Evolutionary conservation across 2,329 filamentous ascomycete species (phyloP).

Genomic region (Talaromyces sp.): DNA sequence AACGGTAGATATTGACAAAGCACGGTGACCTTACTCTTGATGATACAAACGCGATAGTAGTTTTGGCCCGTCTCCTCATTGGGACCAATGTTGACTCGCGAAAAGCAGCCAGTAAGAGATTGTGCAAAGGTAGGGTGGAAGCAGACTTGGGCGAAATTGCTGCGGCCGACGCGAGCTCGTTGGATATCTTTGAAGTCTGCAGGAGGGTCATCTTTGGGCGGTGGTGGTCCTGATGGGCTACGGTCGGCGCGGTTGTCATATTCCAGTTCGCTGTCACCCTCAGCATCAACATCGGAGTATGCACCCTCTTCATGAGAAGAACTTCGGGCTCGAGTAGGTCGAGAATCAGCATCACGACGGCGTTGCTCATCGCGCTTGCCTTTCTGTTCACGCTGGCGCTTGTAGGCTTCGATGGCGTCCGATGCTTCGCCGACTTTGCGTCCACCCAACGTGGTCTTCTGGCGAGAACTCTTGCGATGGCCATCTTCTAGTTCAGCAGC

Average conservation of each 20-base stretch:
- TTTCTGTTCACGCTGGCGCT: constrained; percentile 57
- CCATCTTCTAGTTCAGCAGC: constrained; percentile 73
- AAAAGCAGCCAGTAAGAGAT: constrained; percentile 76
- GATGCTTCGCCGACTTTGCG: constrained; percentile 65
- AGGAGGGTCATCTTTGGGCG: constrained; percentile 61
- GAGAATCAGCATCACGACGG: constrained; percentile 35
- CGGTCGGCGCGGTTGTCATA: constrained; percentile 59
- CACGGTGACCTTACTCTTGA: constrained; percentile 61
- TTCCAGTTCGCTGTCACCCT: constrained; percentile 75
- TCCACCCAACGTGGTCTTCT: constrained; percentile 63
- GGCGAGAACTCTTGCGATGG: constrained; percentile 68
- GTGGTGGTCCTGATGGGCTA: constrained; percentile 37
- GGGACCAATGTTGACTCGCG: constrained; percentile 75
- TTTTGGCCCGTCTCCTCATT: constrained; percentile 68
- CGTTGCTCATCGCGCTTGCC: constrained; percentile 45
- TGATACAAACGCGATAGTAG: constrained; percentile 80
- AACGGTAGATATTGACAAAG: constrained; percentile 16
- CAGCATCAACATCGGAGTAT: constrained; percentile 58
- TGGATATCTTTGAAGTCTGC: constrained; percentile 78
- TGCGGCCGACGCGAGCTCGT: constrained; percentile 75
- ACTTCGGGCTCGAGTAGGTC: constrained; percentile 55
- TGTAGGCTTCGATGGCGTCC: constrained; percentile 69
- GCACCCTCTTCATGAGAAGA: constrained; percentile 60
- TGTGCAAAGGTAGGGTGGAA: constrained; percentile 88
- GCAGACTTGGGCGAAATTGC: constrained; percentile 83